These are phyloP conservation scores for Heteromeles arbutifolia DNA, from an alignment of 306 rosid genomes.

Conservation along the genomic window DNA sequence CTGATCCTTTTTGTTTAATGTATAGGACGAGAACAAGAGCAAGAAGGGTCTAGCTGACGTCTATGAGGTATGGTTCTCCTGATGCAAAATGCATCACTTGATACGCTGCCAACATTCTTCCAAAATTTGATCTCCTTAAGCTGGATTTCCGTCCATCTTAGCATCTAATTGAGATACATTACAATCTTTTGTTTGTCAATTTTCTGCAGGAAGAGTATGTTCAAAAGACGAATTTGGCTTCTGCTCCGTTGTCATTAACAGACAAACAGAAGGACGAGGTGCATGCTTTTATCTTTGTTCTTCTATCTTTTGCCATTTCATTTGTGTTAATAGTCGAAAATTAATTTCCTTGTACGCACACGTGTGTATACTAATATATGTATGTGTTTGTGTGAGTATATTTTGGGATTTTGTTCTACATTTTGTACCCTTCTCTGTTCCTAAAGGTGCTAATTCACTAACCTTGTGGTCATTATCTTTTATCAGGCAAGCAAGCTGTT, in stretches of 20 bases:
- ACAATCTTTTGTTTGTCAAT: neutral
- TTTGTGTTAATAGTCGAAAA: neutral
- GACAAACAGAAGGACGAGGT: conserved; percentile 84
- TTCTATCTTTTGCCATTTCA: neutral
- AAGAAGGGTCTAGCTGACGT: conserved; percentile 81
- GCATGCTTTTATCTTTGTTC: neutral
- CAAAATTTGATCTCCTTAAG: neutral
- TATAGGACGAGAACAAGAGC: conserved; percentile 90
- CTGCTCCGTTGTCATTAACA: conserved; percentile 52
- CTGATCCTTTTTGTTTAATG: neutral
- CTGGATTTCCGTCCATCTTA: neutral
- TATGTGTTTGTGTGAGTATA: neutral
- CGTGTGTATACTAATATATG: neutral
- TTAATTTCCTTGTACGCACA: conserved; percentile 3
- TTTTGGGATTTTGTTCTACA: neutral
- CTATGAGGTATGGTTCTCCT: conserved; percentile 70
- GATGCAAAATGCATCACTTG: conserved; percentile 12
- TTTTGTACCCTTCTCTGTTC: neutral
- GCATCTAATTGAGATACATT: neutral
- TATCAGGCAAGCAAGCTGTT: conserved; percentile 73
- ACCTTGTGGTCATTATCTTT: conserved; percentile 19
- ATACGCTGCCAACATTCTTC: neutral
- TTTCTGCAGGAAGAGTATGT: conserved; percentile 75
- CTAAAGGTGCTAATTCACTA: conserved; percentile 9
- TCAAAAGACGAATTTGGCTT: conserved; percentile 50